Percentiles rank a stretch among this genome's conserved stretches.
These are phyloP conservation scores for Geranium incanum DNA, from an alignment of 441 rosid genomes.

Conservation along the genomic window DNA sequence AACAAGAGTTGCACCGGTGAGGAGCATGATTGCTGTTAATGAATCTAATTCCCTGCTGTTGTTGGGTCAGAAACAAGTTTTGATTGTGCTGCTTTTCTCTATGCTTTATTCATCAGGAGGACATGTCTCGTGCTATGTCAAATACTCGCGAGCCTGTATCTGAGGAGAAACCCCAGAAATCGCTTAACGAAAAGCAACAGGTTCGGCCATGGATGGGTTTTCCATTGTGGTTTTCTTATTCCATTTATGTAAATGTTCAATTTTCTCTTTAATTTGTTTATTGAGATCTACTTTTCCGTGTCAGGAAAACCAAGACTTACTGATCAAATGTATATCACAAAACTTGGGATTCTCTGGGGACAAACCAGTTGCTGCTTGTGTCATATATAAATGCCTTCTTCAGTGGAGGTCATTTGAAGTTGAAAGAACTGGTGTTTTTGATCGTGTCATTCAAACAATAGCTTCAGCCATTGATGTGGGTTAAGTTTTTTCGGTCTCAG, in stretches of 20 bases:
- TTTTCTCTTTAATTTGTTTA: conserved; percentile 18
- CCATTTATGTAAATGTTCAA: conserved; percentile 7
- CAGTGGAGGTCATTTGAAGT: conserved; percentile 99
- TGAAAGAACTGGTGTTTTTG: conserved; percentile 95
- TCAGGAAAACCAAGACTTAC: conserved; percentile 96
- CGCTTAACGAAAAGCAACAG: conserved; percentile 98
- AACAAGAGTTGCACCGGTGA: conserved; percentile 54
- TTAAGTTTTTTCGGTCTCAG: conserved; percentile 7
- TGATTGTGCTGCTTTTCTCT: conserved; percentile 19
- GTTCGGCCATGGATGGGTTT: conserved; percentile 28
- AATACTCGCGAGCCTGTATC: conserved; percentile 72
- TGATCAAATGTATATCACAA: conserved; percentile 83
- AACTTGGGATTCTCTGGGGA: conserved; percentile 86
- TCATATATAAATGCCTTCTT: conserved; percentile 92
- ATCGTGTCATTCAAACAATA: conserved; percentile 93
- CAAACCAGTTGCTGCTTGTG: conserved; percentile 96
- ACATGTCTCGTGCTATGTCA: conserved; percentile 43
- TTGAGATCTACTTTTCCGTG: conserved; percentile 21
- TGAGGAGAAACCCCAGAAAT: conserved; percentile 96
- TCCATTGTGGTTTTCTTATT: conserved; percentile 16
- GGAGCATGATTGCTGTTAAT: conserved; percentile 20
- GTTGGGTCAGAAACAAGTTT: conserved; percentile 13
- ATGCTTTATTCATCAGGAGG: conserved; percentile 35
- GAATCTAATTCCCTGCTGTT: conserved; percentile 5
- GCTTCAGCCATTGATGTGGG: conserved; percentile 84